A percentile compares a stretch with the other conserved stretches of the same genome.
Conservation (phyloP, 805 yeast species). For the Candida hungchunana region DNA sequence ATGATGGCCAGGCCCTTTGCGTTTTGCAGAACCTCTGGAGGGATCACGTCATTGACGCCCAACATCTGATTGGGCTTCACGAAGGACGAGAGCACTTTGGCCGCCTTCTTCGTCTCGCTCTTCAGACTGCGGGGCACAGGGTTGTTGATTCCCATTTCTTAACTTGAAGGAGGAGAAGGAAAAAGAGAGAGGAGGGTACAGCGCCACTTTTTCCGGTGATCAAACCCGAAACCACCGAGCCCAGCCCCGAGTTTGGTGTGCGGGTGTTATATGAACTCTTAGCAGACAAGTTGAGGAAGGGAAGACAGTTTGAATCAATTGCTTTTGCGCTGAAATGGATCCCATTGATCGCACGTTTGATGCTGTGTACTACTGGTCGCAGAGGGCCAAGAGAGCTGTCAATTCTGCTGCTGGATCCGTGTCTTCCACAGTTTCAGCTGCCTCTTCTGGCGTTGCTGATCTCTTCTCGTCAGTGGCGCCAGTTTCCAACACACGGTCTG, state of each 20-base stretch:
- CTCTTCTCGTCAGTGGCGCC: neutral
- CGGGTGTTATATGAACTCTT: neutral
- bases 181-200: neutral
- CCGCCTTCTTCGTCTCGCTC: constrained; percentile 88
- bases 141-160: constrained; percentile 75
- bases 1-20: constrained; percentile 92
- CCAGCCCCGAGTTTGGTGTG: constrained; percentile 1
- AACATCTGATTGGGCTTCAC: constrained; percentile 91
- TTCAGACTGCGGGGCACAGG: constrained; percentile 90
- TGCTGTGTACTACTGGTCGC: constrained; percentile 18
- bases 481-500: neutral
- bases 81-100: constrained; percentile 83
- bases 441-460: constrained; percentile 4
- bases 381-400: constrained; percentile 6
- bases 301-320: too few relatives aligned
- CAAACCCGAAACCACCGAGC: constrained; percentile 6
- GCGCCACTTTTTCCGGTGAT: constrained; percentile 1
- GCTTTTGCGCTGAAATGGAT: constrained; percentile 9
- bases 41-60: constrained; percentile 86
- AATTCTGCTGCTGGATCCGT: constrained; percentile 5
- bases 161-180: neutral
- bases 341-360: constrained; percentile 20
- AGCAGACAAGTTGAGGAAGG: too few relatives aligned
- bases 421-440: constrained; percentile 3
- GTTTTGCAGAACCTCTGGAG: constrained; percentile 78